phyloP scores from a whole-genome alignment of 169 alveolate species.

The Prorocentrum cordatum region DNA sequence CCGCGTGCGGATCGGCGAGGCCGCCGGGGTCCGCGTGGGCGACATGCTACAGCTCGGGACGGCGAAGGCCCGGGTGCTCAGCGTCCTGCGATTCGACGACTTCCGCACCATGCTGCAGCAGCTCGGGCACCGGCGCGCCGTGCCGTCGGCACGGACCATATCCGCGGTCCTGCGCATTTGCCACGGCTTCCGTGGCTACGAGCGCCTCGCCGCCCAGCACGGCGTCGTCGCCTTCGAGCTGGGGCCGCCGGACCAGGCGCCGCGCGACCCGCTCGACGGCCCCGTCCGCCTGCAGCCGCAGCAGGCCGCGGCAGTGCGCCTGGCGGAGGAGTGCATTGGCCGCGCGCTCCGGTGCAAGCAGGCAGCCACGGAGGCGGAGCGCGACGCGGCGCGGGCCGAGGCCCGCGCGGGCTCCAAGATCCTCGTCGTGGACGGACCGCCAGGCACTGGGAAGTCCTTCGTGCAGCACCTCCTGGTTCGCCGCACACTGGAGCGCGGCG shows the following conservation, averaged over 20 bases:
- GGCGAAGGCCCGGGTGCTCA: too few relatives aligned
- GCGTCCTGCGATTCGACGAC: too few relatives aligned
- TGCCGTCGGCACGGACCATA: too few relatives aligned
- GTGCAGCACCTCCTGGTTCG: not conserved
- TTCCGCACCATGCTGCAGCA: too few relatives aligned
- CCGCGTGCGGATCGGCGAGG: not conserved
- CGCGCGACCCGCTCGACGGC: not conserved
- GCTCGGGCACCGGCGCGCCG: too few relatives aligned
- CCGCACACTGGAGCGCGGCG: not conserved
- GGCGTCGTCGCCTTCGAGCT: too few relatives aligned
- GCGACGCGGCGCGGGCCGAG: not conserved
- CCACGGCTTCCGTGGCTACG: too few relatives aligned
- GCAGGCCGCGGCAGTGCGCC: not conserved
- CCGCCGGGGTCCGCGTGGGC: not conserved
- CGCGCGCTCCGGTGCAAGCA: not conserved
- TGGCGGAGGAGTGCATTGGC: too few relatives aligned
- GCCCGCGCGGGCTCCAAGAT: not conserved
- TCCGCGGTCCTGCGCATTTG: too few relatives aligned
- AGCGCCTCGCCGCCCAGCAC: too few relatives aligned
- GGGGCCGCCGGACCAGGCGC: too few relatives aligned
- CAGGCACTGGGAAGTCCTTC: slow-evolving; percentile 1
- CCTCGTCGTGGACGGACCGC: not conserved
- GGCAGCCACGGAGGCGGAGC: not conserved
- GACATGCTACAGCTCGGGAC: too few relatives aligned
- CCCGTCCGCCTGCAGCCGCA: not conserved